Percentiles rank a stretch among this genome's conserved stretches.
Evolutionary conservation across 306 rosid genomes (phyloP).

Genomic region (Erythrophleum fordii): DNA sequence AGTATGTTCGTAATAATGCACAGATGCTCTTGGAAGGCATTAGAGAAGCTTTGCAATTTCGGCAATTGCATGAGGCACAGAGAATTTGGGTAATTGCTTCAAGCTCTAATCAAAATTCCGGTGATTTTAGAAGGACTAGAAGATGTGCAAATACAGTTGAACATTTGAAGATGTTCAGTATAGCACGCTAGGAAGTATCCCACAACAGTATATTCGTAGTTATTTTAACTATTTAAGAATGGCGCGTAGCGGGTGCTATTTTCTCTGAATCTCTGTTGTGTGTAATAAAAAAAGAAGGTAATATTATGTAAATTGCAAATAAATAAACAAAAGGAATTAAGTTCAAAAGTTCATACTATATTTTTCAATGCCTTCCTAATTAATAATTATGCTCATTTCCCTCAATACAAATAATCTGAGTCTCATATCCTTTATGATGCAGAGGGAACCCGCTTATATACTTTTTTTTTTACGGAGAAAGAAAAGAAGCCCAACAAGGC

Average conservation of each 20-base stretch:
- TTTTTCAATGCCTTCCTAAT: not conserved
- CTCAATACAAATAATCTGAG: not conserved
- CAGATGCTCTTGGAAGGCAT: not conserved
- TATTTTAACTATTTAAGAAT: not conserved
- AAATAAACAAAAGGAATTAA: not conserved
- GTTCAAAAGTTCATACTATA: not conserved
- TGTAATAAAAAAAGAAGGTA: not conserved
- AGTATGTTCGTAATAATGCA: not conserved
- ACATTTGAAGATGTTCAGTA: not conserved
- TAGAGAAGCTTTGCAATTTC: not conserved
- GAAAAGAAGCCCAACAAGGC: constrained; percentile 38
- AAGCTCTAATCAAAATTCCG: not conserved
- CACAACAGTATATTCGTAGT: not conserved
- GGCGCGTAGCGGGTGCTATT: not conserved
- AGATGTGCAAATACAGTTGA: not conserved
- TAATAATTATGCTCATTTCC: not conserved
- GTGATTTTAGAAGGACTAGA: not conserved
- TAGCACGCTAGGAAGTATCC: not conserved
- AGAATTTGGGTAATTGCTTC: not conserved
- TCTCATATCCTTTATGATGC: not conserved
- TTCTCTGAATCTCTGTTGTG: not conserved
- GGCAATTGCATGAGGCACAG: not conserved
- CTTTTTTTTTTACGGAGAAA: constrained; percentile 8
- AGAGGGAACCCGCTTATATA: not conserved
- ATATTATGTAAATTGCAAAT: not conserved